phyloP scores from a whole-genome alignment of 2,329 filamentous ascomycete genomes.

The Atkinsonella texensis region DNA sequence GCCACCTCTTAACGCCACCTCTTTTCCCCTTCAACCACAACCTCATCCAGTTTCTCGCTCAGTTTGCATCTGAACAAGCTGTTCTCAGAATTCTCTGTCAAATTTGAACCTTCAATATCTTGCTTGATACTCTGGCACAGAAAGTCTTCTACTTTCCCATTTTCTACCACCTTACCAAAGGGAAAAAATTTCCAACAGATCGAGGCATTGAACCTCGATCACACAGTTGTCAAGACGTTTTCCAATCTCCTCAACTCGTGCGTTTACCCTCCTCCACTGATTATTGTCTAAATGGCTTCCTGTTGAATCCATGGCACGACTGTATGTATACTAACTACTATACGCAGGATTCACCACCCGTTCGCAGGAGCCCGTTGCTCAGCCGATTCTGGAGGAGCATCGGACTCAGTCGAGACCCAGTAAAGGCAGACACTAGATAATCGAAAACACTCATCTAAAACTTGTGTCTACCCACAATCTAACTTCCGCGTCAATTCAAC shows the following conservation, averaged over 20 bases:
- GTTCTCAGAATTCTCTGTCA: background rate
- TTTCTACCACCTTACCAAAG: slow-evolving; percentile 4
- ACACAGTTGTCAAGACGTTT: slow-evolving; percentile 80
- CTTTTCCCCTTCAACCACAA: slow-evolving; percentile 1
- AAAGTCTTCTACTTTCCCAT: background rate
- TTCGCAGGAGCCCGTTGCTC: slow-evolving; percentile 94
- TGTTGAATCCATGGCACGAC: background rate
- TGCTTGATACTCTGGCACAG: background rate
- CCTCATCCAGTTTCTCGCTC: background rate
- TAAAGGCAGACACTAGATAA: slow-evolving; percentile 31
- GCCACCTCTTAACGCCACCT: background rate
- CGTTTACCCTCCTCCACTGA: slow-evolving; percentile 22
- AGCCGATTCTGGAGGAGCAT: slow-evolving; percentile 74
- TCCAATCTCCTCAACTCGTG: slow-evolving; percentile 97
- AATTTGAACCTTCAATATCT: background rate
- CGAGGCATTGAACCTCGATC: slow-evolving; percentile 45
- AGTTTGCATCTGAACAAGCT: background rate
- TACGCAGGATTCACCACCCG: slow-evolving; percentile 73
- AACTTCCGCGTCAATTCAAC: slow-evolving; percentile 17
- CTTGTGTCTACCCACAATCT: slow-evolving; percentile 5
- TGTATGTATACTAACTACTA: background rate
- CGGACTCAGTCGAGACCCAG: slow-evolving; percentile 49
- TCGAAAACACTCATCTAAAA: slow-evolving; percentile 2
- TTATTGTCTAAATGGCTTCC: background rate
- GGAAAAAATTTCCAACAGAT: slow-evolving; percentile 23